A percentile compares a stretch with the other conserved stretches of the same genome.
Evolutionary conservation across 192 early-diverging fungal genomes (phyloP).

Genomic region (Linnemannia zychae): DNA sequence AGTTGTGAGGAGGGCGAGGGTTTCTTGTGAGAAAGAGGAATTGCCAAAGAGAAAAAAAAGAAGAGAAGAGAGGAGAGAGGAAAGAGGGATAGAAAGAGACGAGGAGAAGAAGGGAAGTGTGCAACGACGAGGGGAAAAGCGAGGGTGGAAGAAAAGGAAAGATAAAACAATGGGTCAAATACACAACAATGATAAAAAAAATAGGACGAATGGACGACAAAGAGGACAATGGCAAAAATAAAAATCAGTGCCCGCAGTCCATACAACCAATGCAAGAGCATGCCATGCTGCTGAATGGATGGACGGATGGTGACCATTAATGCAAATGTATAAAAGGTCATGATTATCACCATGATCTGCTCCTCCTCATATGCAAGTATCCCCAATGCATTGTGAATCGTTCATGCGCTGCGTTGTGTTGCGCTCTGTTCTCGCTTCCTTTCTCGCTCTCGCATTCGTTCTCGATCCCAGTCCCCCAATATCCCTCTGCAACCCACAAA

Average conservation of each 20-base stretch:
- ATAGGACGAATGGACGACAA: too few relatives aligned
- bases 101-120: background rate
- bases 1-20: background rate
- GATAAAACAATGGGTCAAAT: too few relatives aligned
- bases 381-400: too few relatives aligned
- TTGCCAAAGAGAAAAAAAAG: background rate
- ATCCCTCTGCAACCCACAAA: background rate
- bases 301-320: background rate
- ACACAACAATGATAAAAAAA: too few relatives aligned
- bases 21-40: background rate
- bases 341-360: background rate
- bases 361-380: too few relatives aligned
- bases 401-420: too few relatives aligned
- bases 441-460: too few relatives aligned
- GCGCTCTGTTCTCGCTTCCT: too few relatives aligned
- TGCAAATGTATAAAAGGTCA: background rate
- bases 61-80: slow-evolving; percentile 50
- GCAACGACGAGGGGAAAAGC: background rate
- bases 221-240: background rate
- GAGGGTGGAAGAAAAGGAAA: slow-evolving; percentile 10
- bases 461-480: background rate
- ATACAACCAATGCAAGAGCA: too few relatives aligned
- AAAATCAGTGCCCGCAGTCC: background rate
- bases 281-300: too few relatives aligned
- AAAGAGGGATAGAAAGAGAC: slow-evolving; percentile 40